Conservation (phyloP, 768 basidiomycete species). For the Amanita pseudoporphyria region DNA sequence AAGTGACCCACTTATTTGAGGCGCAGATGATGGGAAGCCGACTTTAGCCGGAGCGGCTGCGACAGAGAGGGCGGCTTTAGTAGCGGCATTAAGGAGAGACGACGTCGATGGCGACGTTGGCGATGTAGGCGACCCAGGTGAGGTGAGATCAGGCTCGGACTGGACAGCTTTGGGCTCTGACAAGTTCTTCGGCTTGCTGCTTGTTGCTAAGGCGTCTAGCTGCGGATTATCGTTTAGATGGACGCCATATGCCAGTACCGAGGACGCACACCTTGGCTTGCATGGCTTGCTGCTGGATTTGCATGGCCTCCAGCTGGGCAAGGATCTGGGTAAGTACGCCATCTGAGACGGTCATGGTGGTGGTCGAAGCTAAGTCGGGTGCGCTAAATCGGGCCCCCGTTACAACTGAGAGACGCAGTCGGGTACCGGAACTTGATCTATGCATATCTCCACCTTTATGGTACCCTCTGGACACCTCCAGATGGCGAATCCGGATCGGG, state of each 20-base stretch:
- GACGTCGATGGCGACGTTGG: constrained; percentile 12
- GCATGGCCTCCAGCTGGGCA: constrained; percentile 57
- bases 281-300: constrained; percentile 66
- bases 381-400: not conserved
- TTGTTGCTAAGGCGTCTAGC: constrained; percentile 40
- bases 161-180: not conserved
- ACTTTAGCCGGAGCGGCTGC: constrained; percentile 5
- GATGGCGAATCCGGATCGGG: too few relatives aligned
- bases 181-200: constrained; percentile 12
- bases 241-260: constrained; percentile 1
- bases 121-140: constrained; percentile 17
- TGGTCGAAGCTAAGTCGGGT: not conserved
- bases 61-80: too few relatives aligned
- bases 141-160: constrained; percentile 23
- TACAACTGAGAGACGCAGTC: too few relatives aligned
- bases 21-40: constrained; percentile 19
- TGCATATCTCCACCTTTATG: too few relatives aligned
- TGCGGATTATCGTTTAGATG: constrained; percentile 14
- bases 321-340: constrained; percentile 66
- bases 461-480: too few relatives aligned
- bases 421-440: too few relatives aligned
- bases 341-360: constrained; percentile 35
- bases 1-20: constrained; percentile 14
- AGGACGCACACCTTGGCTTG: constrained; percentile 58
- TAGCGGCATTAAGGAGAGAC: constrained; percentile 6